Evolutionary conservation across 2,329 filamentous ascomycete genomes (phyloP), one percentile per base, ranked within the genome.

Genomic region (Colletotrichum sp.): DNA sequence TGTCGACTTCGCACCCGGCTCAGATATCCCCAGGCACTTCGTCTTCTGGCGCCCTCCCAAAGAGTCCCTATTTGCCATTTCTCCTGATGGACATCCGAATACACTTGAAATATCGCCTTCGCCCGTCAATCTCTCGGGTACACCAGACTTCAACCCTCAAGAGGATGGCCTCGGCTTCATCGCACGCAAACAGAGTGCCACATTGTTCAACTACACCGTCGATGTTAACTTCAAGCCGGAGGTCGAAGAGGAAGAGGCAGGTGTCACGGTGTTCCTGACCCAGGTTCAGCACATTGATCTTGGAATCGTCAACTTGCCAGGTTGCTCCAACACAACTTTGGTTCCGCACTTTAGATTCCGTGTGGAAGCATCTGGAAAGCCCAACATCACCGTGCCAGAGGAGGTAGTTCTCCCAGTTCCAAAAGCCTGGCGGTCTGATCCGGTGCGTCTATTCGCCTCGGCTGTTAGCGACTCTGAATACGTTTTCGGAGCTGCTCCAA

Each of bases 231-330:
- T 88, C 77, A 70, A 78, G 0, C 87, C 89, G 0, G 79, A 80
- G 1, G 73, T 74, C 0, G 62, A 79, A 1, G 85, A 86, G 1
- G 86, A 90, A 72, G 90, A 92, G 81, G 88, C 89, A 1, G 90
- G 90, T 2, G 83, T 92, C 8, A 88, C 87, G 0, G 84, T 87
- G 0, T 92, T 92, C 79, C 81, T 92, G 52, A 90, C 87, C 0
- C 87, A 91, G 79, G 86, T 88, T 76, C 87, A 90, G 75, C 89
- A 91, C 72, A 81, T 89, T 8, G 87, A 90, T 60, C 79, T 91
- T 8, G 84, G 86, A 1, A 77, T 88, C 9, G 83, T 85, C 24
- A 79, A 84, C 78, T 81, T 87, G 18, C 57, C 72, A 6, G 39
- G 63, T 4, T 69, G 72, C 21, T 49, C 32, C 9, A 57, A 28